Base-by-base conservation (phyloP, 176 grass and related monocot species). In the Miscanthus lutarioriparius region DNA sequence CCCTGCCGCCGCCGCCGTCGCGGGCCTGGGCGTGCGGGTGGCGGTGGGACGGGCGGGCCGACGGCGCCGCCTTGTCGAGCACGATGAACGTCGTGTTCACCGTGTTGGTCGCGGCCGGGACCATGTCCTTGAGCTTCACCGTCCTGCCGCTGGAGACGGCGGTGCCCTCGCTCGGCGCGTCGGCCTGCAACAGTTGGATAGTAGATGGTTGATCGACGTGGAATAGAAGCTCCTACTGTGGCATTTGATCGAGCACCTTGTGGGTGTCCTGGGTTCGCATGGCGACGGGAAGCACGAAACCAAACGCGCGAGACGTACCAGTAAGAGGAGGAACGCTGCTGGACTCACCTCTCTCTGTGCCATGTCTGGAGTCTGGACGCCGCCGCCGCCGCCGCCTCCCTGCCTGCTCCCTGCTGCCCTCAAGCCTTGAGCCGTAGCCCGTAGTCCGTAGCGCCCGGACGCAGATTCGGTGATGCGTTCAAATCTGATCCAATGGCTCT, bases 11-110 rank as follows among this genome's bases (percentile, higher is more conserved):
- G 22, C 36, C 86, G 3, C 45, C 37, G 36, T 79, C 83, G 15
- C 58, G 70, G 25, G n/a, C 61, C 8, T 12, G 75, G 3, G 13
- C 20, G 65, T 79, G 64, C 10, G 45, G 13, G 5, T 47, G 83
- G 1, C 15, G 44, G 4, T 41, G 83, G 1, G 23, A 13, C 37
- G 83, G 15, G 1, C 48, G 84, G 8, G 32, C 25, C 23, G 84
- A 23, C 64, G 56, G 47, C 64, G 20, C 85, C 49, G 25, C 91
- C 88, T 91, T 94, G 67, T 97, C 94, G 7, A 97, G 62, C 75
- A 94, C 26, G 73, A 97, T 94, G 47, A 97, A 93, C 64, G 81
- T 87, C 25, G 91, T 83, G 78, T 97, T 94, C 33, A 96, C 85
- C 2, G 77, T 90, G 87, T 96, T 96, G n/a, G 84, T 86, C 26